Evolutionary conservation across 2,329 filamentous ascomycete genomes (phyloP).

Genomic region (Clarireedia homoeocarpa): DNA sequence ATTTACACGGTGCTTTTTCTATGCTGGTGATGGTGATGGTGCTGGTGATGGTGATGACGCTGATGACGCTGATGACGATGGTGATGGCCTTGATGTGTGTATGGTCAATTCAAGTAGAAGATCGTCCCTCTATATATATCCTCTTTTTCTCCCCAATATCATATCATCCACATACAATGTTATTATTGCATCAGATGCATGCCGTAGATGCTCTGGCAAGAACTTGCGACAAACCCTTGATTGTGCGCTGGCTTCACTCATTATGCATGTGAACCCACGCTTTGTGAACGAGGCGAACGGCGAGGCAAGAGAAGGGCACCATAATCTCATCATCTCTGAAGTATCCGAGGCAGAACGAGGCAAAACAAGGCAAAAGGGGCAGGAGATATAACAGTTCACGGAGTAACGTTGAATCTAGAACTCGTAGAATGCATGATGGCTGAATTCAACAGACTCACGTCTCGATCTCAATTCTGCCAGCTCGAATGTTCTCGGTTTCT

Average conservation of each 20-base stretch:
- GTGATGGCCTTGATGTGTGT: not conserved
- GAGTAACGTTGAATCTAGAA: not conserved
- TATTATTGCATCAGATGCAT: not conserved
- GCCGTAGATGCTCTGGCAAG: not conserved
- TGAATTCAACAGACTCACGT: too few relatives aligned
- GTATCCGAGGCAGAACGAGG: not conserved
- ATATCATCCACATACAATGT: not conserved
- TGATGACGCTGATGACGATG: too few relatives aligned
- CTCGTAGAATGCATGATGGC: too few relatives aligned
- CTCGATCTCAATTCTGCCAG: too few relatives aligned
- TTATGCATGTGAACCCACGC: not conserved
- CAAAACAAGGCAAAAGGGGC: not conserved
- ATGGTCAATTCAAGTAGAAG: not conserved
- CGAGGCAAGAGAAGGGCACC: not conserved
- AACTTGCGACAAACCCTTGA: not conserved
- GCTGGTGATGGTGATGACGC: too few relatives aligned
- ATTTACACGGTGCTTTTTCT: not conserved
- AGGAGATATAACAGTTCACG: not conserved
- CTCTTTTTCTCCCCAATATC: not conserved
- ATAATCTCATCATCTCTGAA: not conserved
- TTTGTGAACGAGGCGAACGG: constrained; percentile 2
- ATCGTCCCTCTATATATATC: not conserved
- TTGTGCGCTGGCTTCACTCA: constrained; percentile 4
- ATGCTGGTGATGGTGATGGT: not conserved
- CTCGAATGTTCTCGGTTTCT: too few relatives aligned